phyloP scores from a whole-genome alignment of 805 yeast species.

The Yarrowia osloensis region DNA sequence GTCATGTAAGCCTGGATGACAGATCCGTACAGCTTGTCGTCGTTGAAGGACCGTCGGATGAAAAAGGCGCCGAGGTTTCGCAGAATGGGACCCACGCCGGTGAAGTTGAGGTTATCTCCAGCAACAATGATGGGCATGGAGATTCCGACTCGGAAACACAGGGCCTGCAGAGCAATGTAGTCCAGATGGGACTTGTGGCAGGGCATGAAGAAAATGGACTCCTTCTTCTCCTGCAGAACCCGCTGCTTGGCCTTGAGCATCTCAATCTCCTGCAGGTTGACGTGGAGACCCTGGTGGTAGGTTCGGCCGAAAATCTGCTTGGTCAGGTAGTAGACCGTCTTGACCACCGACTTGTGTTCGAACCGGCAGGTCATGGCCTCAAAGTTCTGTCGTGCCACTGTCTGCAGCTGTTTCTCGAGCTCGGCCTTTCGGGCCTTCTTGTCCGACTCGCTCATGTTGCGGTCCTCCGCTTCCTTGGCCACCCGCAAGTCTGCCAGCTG shows the following conservation, averaged over 20 bases:
- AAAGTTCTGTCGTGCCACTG: conserved; percentile 40
- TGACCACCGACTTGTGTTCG: conserved; percentile 39
- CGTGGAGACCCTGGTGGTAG: conserved; percentile 49
- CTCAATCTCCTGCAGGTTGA: conserved; percentile 43
- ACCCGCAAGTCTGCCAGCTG: conserved; percentile 41
- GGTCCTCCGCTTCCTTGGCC: conserved; percentile 37
- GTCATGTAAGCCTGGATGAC: conserved; percentile 50
- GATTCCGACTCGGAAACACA: conserved; percentile 55
- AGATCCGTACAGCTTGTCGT: conserved; percentile 51
- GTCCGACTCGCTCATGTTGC: conserved; percentile 28
- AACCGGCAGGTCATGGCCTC: conserved; percentile 43
- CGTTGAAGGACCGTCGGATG: conserved; percentile 52
- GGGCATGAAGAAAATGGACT: conserved; percentile 52
- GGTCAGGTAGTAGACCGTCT: conserved; percentile 43
- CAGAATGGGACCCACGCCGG: conserved; percentile 54
- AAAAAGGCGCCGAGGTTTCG: conserved; percentile 58
- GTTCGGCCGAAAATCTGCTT: conserved; percentile 46
- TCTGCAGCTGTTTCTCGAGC: conserved; percentile 40
- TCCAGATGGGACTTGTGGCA: conserved; percentile 66
- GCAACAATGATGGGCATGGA: conserved; percentile 61
- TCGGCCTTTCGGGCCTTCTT: conserved; percentile 38
- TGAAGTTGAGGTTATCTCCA: conserved; percentile 65
- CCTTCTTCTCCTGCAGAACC: conserved; percentile 42
- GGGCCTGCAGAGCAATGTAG: conserved; percentile 58
- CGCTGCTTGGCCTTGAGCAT: conserved; percentile 42